These are phyloP conservation scores for Chaetomiaceae sp. DNA, from an alignment of 2,329 filamentous ascomycete genomes.

Conservation along the genomic window DNA sequence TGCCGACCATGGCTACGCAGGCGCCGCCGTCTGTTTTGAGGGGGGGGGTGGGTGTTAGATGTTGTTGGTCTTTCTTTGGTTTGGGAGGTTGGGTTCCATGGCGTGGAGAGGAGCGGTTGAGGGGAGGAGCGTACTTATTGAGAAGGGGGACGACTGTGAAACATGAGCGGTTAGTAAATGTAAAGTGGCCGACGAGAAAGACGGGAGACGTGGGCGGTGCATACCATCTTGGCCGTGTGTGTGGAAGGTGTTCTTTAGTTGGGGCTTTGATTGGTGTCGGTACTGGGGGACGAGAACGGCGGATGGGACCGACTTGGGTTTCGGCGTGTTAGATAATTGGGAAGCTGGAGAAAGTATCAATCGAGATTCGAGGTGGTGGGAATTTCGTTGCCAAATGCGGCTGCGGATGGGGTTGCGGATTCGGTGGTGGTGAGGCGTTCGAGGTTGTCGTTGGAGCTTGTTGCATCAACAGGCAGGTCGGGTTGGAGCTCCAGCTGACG, in stretches of 20 bases:
- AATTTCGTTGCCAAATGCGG: not conserved
- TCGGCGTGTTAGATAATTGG: not conserved
- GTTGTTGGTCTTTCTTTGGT: slow-evolving; percentile 8
- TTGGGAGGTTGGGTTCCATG: slow-evolving; percentile 12
- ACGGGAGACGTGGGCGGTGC: slow-evolving; percentile 11
- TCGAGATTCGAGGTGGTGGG: not conserved
- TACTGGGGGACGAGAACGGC: not conserved
- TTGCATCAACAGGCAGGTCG: slow-evolving; percentile 15
- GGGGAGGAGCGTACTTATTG: slow-evolving; percentile 68
- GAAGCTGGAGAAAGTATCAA: not conserved
- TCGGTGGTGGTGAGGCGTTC: not conserved
- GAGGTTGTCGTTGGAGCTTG: slow-evolving; percentile 5
- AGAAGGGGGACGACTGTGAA: slow-evolving; percentile 77
- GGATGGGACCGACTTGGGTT: not conserved
- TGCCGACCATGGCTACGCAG: slow-evolving; percentile 98
- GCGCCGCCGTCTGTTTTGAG: slow-evolving; percentile 68
- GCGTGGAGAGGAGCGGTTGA: too few relatives aligned
- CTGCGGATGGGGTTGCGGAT: not conserved
- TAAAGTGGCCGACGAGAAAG: not conserved
- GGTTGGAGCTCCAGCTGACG: slow-evolving; percentile 24
- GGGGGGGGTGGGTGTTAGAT: slow-evolving; percentile 1
- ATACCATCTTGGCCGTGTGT: slow-evolving; percentile 31
- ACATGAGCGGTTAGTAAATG: slow-evolving; percentile 29
- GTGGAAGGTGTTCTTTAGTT: slow-evolving; percentile 7
- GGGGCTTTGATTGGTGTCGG: slow-evolving; percentile 6